Conservation (phyloP, 1,139 yeast genomes). For the Kazachstania sp. region DNA sequence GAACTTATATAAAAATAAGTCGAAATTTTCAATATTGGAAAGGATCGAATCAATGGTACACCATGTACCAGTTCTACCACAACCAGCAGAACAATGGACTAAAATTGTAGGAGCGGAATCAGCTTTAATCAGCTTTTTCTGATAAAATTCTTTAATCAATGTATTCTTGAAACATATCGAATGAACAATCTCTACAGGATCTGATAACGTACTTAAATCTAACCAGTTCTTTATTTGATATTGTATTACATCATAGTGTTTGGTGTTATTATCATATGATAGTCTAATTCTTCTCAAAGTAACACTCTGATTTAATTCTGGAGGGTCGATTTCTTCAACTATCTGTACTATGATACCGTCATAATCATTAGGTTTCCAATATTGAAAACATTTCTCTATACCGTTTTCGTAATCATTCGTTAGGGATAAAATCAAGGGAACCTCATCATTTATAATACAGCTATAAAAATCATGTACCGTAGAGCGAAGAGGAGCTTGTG, state of each 20-base stretch:
- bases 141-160: slow-evolving; percentile 15
- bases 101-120: slow-evolving; percentile 39
- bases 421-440: slow-evolving; percentile 58
- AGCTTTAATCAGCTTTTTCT: slow-evolving; percentile 15
- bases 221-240: slow-evolving; percentile 73
- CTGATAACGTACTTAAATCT: slow-evolving; percentile 52
- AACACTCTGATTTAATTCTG: slow-evolving; percentile 9
- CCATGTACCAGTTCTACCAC: slow-evolving; percentile 85
- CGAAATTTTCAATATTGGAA: slow-evolving; percentile 25
- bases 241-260: slow-evolving; percentile 41
- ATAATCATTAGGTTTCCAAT: slow-evolving; percentile 39
- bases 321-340: slow-evolving; percentile 10
- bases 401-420: slow-evolving; percentile 53
- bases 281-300: slow-evolving; percentile 36
- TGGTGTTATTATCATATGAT: slow-evolving; percentile 23
- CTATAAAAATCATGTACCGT: slow-evolving; percentile 74
- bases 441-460: slow-evolving; percentile 50
- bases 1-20: slow-evolving; percentile 13
- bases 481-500: slow-evolving; percentile 72
- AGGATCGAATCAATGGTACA: slow-evolving; percentile 55
- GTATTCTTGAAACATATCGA: slow-evolving; percentile 28
- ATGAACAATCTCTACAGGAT: slow-evolving; percentile 31
- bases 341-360: slow-evolving; percentile 23
- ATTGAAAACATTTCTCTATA: slow-evolving; percentile 45
- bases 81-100: slow-evolving; percentile 86